Base-by-base conservation (phyloP, 768 basidiomycete genomes). In the Mycena vitilis region DNA sequence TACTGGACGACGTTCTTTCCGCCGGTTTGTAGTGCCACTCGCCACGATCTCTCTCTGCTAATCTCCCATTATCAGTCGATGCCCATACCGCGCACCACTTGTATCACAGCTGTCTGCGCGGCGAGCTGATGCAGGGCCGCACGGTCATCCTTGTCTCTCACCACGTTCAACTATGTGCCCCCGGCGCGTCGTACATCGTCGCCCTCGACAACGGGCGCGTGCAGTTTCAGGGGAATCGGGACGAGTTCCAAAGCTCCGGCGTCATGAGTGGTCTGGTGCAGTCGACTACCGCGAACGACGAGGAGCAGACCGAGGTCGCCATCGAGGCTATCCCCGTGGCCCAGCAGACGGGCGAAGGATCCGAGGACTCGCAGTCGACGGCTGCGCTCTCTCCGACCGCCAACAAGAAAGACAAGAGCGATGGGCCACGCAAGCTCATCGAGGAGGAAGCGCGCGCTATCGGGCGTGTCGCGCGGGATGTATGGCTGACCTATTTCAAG, bases 121-220 rank as follows among this genome's bases (percentile, higher is more conserved):
- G 97, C 20, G 89, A 91, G 22, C 84, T 99, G 42, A 88, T 96
- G 85, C 80, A 82, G 59, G 90, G 89, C 30, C 87, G 96, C 44
- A 98, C 98, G 0, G 82, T 96, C 69, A 88, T 99, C 66, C 86
- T 99, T 16, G 97, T 99, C 58, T 98, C 96, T 4, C 97, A 99
- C 75, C 95, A 97, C 75, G 93, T 98, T 40, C 93, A 95, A 74
- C 85, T 99, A 5, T 95, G 94, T 74, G 86, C 89, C 3, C 88
- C 93, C 1, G 91, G 88, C 37, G 95, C 96, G 2, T 82, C 80
- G 30, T 96, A 95, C 77, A 85, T 98, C 71, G 92, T 97, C 45
- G 90, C 92, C 16, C 83, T 95, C 36, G 93, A 95, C 73, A 90
- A 93, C 73, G 94, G 94, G 37, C 87, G 88, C n/a, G 85, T 96